Conservation (phyloP, 495 filamentous ascomycete genomes). For the Astrothelium macrocarpum region DNA sequence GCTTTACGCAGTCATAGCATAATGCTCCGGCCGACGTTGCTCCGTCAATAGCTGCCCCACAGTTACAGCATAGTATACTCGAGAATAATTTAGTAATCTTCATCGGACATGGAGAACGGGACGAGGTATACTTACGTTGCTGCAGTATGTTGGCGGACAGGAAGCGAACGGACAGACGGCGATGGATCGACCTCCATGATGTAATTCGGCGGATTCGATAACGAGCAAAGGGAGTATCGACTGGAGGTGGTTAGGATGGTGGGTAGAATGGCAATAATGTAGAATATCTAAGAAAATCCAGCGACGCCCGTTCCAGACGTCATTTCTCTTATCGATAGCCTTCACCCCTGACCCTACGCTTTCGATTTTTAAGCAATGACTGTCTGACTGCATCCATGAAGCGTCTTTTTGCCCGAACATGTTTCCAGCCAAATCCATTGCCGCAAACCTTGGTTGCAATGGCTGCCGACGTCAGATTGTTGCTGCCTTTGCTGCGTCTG, state of each 20-base stretch:
- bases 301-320: neutral
- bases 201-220: neutral
- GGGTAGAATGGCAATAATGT: too few species aligned
- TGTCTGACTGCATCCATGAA: neutral
- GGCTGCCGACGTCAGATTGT: conserved; percentile 16
- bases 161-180: conserved; percentile 43
- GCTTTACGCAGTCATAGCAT: conserved; percentile 88
- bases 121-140: conserved; percentile 31
- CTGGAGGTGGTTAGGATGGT: too few species aligned
- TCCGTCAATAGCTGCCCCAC: conserved; percentile 86
- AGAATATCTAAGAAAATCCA: neutral
- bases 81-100: conserved; percentile 14
- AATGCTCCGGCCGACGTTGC: conserved; percentile 77
- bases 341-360: too few species aligned
- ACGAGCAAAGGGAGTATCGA: neutral
- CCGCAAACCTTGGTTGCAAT: conserved; percentile 7
- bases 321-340: too few species aligned
- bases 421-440: neutral
- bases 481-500: conserved; percentile 10
- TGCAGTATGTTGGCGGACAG: conserved; percentile 45
- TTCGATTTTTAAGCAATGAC: too few species aligned
- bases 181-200: conserved; percentile 63
- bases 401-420: neutral
- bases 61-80: conserved; percentile 91
- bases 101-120: conserved; percentile 8